Base-by-base conservation (phyloP, 805 yeast species). In the Nakazawaea sp. region DNA sequence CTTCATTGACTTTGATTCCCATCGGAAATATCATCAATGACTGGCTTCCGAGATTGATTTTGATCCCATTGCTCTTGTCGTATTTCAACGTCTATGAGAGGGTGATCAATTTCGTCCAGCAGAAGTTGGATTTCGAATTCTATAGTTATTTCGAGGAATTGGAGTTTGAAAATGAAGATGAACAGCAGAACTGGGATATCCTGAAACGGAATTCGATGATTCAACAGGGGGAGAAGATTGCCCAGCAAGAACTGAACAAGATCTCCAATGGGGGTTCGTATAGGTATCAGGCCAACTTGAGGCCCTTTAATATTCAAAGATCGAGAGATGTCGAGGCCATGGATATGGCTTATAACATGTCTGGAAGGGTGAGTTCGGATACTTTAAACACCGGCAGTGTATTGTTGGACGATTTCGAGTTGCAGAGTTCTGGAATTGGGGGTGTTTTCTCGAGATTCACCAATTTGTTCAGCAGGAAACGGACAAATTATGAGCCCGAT, bases 1-100 rank as follows among this genome's bases (percentile, higher is more conserved):
- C 73, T 46, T 80, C 86, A 5, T 81, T 86, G 51, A 81, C 83
- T 48, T 59, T 85, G 45, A 79, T 89, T 9, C 79, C 86, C 3
- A 61, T 85, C 21, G 89, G 90, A 45, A 74, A 76, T 38, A 67
- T 76, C 46, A 67, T 85, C 56, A 83, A 83, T 55, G 76, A 77
- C 45, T 65, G 84, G 66, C 58, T 84, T n/a, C 95, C 95, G 1
- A 65, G 94, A 45, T 62, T 86, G 16, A 66, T 85, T 9, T 45
- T 86, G 12, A 57, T 86, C n/a, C 95, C 95, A 1, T 70, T 85
- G 6, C 45, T 73, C 1, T 55, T 86, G 30, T 73, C 89, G 1
- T 45, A 65, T 15, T 80, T 85, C 53, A 72, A 79, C 45, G 61
- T 82, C n/a, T 82, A 80, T 55, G 89, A 80, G 41, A 70, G 64